Evolutionary conservation across 352 stramenopile genomes (phyloP), one percentile per base, ranked within the genome.

Genomic region (Globisporangium acanthophoron): DNA sequence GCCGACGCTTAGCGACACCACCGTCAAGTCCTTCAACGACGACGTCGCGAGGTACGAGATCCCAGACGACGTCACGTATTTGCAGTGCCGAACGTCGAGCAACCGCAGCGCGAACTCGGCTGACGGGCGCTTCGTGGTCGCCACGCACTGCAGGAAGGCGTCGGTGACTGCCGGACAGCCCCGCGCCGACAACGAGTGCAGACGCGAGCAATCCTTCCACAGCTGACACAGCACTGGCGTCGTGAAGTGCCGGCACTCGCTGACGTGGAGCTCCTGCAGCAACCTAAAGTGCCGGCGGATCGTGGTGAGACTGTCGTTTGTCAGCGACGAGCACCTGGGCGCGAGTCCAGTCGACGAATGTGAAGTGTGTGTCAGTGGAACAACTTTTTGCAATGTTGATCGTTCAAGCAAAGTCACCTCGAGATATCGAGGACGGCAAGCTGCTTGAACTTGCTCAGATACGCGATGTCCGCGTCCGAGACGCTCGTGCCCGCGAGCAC

Each of bases 181-280:
- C 21, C 60, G 58, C 6, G 79, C 76, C 15, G 54, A 69, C 0
- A 92, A 51, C 15, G 69, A 65, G 47, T 83, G 79, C 5, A 92
- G 59, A 6, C 62, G 66, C 16, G 58, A 70, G 59, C 81, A 88
- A 61, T 87, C 76, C 9, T 66, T 72, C 81, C 81, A 92, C 2
- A 82, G 33, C 37, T 82, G 71, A 20, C 58, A 66, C 5, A 92
- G 62, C 29, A 68, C 62, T n/a, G 67, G 58, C 31, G 62, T 70
- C 12, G 75, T 78, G 27, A 92, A 84, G 37, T 88, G 78, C 16
- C 77, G 72, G 41, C 77, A 88, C 18, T 90, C 81, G 43, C 77
- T 69, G 45, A 90, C 68, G 31, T 74, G 50, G 0, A 92, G 61
- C 47, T 76, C 66, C 15, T 83, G 66, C 8, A 91, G 54, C 9